A percentile compares a stretch with the other conserved stretches of the same genome.
Evolutionary conservation across 768 basidiomycete genomes (phyloP).

Genomic region (Galerina sulciceps): DNA sequence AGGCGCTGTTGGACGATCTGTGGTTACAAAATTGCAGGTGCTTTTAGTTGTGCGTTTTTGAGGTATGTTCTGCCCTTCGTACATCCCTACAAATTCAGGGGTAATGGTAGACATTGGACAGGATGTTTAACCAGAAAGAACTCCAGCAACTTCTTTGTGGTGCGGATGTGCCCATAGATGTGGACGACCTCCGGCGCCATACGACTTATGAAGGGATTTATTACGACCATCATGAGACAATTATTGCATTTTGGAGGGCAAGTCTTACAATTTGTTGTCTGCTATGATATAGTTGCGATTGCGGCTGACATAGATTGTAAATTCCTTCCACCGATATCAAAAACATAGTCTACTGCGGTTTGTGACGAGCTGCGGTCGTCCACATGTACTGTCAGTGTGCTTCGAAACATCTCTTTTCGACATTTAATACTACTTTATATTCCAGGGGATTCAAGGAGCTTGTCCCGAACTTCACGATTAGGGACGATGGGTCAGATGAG

Average conservation of each 20-base stretch:
- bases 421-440: background rate
- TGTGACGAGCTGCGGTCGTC: conserved; percentile 90
- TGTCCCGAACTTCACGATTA: conserved; percentile 85
- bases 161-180: conserved; percentile 81
- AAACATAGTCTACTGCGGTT: conserved; percentile 81
- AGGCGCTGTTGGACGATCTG: too few relatives aligned
- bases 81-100: background rate
- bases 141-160: conserved; percentile 91
- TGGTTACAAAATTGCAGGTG: conserved; percentile 51
- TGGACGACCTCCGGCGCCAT: too few relatives aligned
- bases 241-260: conserved; percentile 85
- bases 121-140: conserved; percentile 98
- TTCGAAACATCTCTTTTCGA: background rate
- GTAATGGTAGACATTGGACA: conserved; percentile 25
- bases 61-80: conserved; percentile 48
- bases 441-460: conserved; percentile 84
- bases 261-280: conserved; percentile 17
- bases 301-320: too few relatives aligned
- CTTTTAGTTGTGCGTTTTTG: conserved; percentile 32
- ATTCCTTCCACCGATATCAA: conserved; percentile 86
- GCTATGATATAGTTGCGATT: conserved; percentile 64
- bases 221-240: conserved; percentile 71
- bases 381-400: conserved; percentile 73
- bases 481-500: conserved; percentile 78
- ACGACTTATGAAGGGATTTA: too few relatives aligned